Percentiles rank a stretch among this genome's conserved stretches.
Evolutionary conservation across 1,284 basidiomycete species (phyloP).

Genomic region (Fomitopsis betulina): DNA sequence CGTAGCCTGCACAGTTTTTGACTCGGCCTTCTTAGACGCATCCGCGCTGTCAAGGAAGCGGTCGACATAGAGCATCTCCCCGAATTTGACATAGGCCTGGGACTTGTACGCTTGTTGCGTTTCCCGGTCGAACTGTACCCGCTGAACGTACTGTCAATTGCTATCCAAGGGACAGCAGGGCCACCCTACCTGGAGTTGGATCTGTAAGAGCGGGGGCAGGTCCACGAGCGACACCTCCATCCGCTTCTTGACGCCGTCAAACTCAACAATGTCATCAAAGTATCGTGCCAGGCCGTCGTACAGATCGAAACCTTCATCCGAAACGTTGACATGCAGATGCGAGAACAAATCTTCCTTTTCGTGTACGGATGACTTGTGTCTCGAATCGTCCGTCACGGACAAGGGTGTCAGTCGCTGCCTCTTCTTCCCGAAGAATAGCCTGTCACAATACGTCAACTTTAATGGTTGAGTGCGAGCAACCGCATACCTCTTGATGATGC

Average conservation of each 20-base stretch:
- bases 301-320: slow-evolving; percentile 81
- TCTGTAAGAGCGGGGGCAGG: slow-evolving; percentile 88
- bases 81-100: slow-evolving; percentile 92
- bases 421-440: slow-evolving; percentile 83
- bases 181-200: slow-evolving; percentile 79
- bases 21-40: slow-evolving; percentile 61
- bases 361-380: slow-evolving; percentile 57
- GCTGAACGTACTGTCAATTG: slow-evolving; percentile 37
- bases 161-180: background rate
- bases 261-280: slow-evolving; percentile 88
- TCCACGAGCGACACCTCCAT: slow-evolving; percentile 89
- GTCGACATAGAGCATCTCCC: slow-evolving; percentile 85
- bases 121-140: slow-evolving; percentile 95
- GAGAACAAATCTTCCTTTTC: slow-evolving; percentile 92
- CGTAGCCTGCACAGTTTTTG: slow-evolving; percentile 66
- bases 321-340: slow-evolving; percentile 91
- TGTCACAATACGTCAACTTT: slow-evolving; percentile 27
- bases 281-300: slow-evolving; percentile 94
- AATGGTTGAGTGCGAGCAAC: background rate
- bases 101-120: slow-evolving; percentile 90
- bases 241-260: slow-evolving; percentile 80
- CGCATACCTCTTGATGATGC: slow-evolving; percentile 76
- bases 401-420: slow-evolving; percentile 72
- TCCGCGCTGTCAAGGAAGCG: slow-evolving; percentile 84
- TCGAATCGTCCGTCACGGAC: slow-evolving; percentile 34